Conservation (phyloP, 306 rosid species). For the Notholithocarpus densiflorus region DNA sequence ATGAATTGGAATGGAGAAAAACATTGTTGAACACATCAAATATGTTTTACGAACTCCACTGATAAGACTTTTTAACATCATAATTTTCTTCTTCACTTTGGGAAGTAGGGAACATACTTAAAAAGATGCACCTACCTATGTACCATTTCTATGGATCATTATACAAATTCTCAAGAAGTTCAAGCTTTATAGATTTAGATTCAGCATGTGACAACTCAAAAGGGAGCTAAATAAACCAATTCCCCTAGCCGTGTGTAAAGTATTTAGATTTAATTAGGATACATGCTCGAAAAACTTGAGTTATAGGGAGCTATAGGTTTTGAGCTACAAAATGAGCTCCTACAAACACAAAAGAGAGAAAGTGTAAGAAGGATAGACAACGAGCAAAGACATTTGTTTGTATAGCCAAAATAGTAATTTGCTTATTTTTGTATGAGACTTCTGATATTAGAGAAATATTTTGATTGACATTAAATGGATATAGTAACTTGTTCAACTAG, state of each 20-base stretch:
- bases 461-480: no score
- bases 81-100: not conserved
- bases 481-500: no score
- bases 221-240: not conserved
- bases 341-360: no score
- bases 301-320: no score
- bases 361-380: no score
- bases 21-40: not conserved
- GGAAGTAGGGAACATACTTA: not conserved
- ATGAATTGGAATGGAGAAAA: not conserved
- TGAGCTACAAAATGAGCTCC: not conserved
- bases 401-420: no score
- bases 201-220: not conserved
- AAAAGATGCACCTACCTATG: not conserved
- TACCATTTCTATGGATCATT: not conserved
- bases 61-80: not conserved
- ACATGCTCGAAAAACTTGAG: not conserved
- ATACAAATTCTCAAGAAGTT: not conserved
- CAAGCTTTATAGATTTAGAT: not conserved
- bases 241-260: not conserved
- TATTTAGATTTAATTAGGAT: not conserved
- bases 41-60: not conserved
- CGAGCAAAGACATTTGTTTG: no score
- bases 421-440: no score
- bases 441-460: no score